Percentiles rank a stretch among this genome's conserved stretches.
These are phyloP conservation scores for Diaporthe eres DNA, from an alignment of 2,329 filamentous ascomycete genomes.

Conservation along the genomic window DNA sequence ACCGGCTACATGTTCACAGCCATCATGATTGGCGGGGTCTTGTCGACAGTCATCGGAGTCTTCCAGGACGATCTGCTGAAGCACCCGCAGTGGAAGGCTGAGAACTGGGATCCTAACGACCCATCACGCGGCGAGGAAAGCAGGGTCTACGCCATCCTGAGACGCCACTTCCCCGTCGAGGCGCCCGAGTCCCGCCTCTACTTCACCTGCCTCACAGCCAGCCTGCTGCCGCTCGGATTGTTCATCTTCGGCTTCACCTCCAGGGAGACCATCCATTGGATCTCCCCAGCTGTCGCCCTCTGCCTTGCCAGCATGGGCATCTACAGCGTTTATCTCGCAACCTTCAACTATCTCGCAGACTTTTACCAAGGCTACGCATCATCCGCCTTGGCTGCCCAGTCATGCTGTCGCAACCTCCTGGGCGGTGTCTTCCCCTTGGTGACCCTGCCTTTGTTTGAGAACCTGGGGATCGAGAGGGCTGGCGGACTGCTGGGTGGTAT, in stretches of 20 bases:
- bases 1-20: slow-evolving; percentile 81
- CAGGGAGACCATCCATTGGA: slow-evolving; percentile 75
- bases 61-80: slow-evolving; percentile 78
- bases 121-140: slow-evolving; percentile 42
- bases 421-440: slow-evolving; percentile 87
- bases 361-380: slow-evolving; percentile 88
- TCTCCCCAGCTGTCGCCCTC: slow-evolving; percentile 78
- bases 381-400: slow-evolving; percentile 88
- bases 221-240: slow-evolving; percentile 82
- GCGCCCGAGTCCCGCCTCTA: slow-evolving; percentile 85
- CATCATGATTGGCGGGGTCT: slow-evolving; percentile 75
- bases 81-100: slow-evolving; percentile 55
- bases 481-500: slow-evolving; percentile 84
- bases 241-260: slow-evolving; percentile 86
- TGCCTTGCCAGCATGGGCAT: slow-evolving; percentile 87
- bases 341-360: slow-evolving; percentile 94
- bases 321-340: slow-evolving; percentile 86
- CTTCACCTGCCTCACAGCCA: slow-evolving; percentile 83
- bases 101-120: slow-evolving; percentile 45
- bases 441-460: slow-evolving; percentile 79
- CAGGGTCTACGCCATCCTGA: slow-evolving; percentile 61
- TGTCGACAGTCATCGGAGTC: slow-evolving; percentile 79
- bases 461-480: slow-evolving; percentile 78
- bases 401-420: slow-evolving; percentile 86
- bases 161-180: slow-evolving; percentile 61